Evolutionary conservation across 371 early-diverging fungal species (phyloP).

Genomic region (Mucor mucedo): DNA sequence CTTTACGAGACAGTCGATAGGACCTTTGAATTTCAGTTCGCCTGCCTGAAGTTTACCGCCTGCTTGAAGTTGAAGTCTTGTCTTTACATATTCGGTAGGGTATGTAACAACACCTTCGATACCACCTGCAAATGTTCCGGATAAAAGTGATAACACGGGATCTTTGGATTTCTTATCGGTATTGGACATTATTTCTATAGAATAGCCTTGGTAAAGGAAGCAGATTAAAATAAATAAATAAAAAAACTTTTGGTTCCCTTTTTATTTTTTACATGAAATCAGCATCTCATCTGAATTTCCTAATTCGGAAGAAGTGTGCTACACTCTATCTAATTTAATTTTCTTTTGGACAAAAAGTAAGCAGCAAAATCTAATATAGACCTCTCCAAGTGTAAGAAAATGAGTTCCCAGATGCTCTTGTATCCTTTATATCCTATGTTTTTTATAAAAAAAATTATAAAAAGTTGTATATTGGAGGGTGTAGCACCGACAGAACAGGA

Average conservation of each 20-base stretch:
- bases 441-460: too few relatives aligned
- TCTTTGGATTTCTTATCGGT: constrained; percentile 40
- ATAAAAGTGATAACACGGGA: constrained; percentile 64
- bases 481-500: too few relatives aligned
- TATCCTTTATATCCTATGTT: too few relatives aligned
- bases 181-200: constrained; percentile 12
- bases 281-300: constrained; percentile 27
- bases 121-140: constrained; percentile 88
- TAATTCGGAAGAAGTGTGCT: constrained; percentile 4
- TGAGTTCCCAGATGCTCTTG: too few relatives aligned
- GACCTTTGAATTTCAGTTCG: constrained; percentile 72
- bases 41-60: constrained; percentile 51
- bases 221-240: not conserved
- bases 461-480: too few relatives aligned
- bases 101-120: constrained; percentile 89
- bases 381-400: too few relatives aligned
- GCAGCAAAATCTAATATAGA: too few relatives aligned
- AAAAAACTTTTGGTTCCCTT: not conserved
- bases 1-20: constrained; percentile 75
- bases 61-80: constrained; percentile 88
- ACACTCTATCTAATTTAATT: not conserved
- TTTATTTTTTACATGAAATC: constrained; percentile 10
- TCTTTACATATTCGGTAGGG: constrained; percentile 94
- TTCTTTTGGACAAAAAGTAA: too few relatives aligned
- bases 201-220: not conserved